These are phyloP conservation scores for Aspergillus eucalypticola DNA, from an alignment of 2,329 filamentous ascomycete genomes.

Conservation along the genomic window DNA sequence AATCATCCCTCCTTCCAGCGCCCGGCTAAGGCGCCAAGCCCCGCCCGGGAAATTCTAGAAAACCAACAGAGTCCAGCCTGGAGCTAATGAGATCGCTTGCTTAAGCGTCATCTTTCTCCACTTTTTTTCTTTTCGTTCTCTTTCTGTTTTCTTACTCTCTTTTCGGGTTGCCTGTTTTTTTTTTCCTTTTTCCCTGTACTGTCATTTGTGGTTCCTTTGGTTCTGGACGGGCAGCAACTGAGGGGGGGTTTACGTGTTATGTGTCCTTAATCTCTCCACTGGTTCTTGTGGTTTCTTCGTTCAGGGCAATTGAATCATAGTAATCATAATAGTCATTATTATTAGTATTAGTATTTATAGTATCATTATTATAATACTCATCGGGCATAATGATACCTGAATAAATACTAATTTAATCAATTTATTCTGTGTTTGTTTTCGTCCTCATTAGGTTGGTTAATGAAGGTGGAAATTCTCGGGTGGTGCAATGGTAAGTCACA, in stretches of 20 bases:
- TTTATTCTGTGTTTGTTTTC: too few relatives aligned
- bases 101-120: constrained; percentile 18
- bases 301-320: too few relatives aligned
- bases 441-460: too few relatives aligned
- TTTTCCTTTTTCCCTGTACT: background rate
- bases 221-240: background rate
- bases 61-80: constrained; percentile 9
- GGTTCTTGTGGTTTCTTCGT: background rate
- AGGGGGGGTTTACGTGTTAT: too few relatives aligned
- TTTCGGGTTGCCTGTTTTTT: background rate
- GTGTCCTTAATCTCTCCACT: background rate
- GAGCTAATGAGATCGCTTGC: constrained; percentile 19
- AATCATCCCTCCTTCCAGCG: background rate
- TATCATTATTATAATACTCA: background rate
- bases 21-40: constrained; percentile 3
- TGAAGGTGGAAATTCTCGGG: too few relatives aligned
- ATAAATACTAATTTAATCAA: too few relatives aligned
- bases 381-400: background rate
- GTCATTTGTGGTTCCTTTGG: background rate
- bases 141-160: constrained; percentile 7
- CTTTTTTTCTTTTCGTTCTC: background rate
- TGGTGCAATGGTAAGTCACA: too few relatives aligned
- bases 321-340: too few relatives aligned
- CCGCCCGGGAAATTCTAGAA: constrained; percentile 20
- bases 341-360: background rate